phyloP scores from a whole-genome alignment of 495 filamentous ascomycete species.

The Xylaria curta region DNA sequence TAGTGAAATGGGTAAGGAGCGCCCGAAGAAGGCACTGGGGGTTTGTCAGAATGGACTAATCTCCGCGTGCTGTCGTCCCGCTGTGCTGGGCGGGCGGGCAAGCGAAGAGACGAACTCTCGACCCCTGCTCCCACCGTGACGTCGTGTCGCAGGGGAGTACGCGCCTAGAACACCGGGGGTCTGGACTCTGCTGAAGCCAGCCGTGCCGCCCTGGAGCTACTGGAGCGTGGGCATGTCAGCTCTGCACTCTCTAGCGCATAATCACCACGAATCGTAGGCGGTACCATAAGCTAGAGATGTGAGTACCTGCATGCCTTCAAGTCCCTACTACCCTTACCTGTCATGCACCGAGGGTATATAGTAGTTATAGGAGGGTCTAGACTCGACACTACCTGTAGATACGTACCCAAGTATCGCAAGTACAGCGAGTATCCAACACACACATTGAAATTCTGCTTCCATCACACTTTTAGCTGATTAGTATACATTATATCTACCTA shows the following conservation, averaged over 20 bases:
- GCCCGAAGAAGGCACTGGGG: background rate
- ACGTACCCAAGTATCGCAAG: background rate
- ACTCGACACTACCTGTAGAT: background rate
- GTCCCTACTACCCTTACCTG: background rate
- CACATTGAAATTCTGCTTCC: too few relatives aligned
- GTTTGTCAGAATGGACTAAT: background rate
- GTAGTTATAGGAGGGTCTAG: background rate
- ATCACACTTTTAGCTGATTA: background rate
- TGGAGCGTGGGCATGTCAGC: constrained; percentile 3
- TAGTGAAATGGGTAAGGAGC: constrained; percentile 6
- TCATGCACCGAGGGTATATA: constrained; percentile 5
- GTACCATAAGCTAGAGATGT: background rate
- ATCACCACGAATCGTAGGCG: background rate
- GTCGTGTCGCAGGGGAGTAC: constrained; percentile 22
- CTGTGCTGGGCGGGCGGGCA: constrained; percentile 12
- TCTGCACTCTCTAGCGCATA: background rate
- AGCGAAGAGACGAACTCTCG: constrained; percentile 3
- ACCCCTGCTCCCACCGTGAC: constrained; percentile 13
- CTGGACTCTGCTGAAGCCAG: constrained; percentile 23
- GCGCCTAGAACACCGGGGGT: constrained; percentile 23
- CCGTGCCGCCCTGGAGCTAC: constrained; percentile 5
- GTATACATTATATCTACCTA: background rate
- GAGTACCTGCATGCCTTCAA: background rate
- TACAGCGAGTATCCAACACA: too few relatives aligned
- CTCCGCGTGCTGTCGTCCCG: constrained; percentile 2